phyloP scores from a whole-genome alignment of 2,329 filamentous ascomycete species.

The Xylaria sp. region DNA sequence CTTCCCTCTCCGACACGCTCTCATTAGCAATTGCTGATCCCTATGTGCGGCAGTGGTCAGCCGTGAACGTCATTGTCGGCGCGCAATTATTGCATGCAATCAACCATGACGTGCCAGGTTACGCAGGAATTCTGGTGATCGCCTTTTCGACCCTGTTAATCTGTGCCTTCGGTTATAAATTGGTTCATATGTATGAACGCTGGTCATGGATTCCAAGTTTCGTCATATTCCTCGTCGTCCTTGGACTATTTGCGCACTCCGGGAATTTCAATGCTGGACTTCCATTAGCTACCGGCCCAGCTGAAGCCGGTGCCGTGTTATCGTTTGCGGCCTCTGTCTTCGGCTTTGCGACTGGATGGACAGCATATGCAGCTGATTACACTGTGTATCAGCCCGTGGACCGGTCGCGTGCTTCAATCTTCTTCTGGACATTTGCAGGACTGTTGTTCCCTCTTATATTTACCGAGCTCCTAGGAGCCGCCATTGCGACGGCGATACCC shows the following conservation, averaged over 20 bases:
- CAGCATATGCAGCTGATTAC: slow-evolving; percentile 79
- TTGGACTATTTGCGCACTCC: slow-evolving; percentile 74
- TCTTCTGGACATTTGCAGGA: slow-evolving; percentile 75
- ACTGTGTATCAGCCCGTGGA: slow-evolving; percentile 79
- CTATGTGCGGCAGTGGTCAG: slow-evolving; percentile 64
- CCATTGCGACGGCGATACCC: slow-evolving; percentile 72
- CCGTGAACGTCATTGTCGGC: slow-evolving; percentile 83
- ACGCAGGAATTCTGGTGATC: slow-evolving; percentile 80
- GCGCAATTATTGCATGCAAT: slow-evolving; percentile 81
- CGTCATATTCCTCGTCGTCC: slow-evolving; percentile 77
- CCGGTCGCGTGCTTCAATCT: slow-evolving; percentile 70
- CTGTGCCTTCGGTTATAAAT: slow-evolving; percentile 78
- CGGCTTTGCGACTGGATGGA: slow-evolving; percentile 79
- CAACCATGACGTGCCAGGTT: slow-evolving; percentile 75
- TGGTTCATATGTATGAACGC: slow-evolving; percentile 82
- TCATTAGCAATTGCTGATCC: neutral
- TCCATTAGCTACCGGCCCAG: slow-evolving; percentile 67
- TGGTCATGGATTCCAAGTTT: slow-evolving; percentile 79
- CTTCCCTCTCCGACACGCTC: neutral
- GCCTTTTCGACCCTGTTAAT: slow-evolving; percentile 74
- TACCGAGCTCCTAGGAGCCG: slow-evolving; percentile 77
- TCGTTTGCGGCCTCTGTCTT: slow-evolving; percentile 75
- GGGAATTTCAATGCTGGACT: slow-evolving; percentile 69
- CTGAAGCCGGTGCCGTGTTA: slow-evolving; percentile 70
- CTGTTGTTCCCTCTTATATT: slow-evolving; percentile 78